Conservation (phyloP, 768 basidiomycete genomes). For the Russula olivacea region DNA sequence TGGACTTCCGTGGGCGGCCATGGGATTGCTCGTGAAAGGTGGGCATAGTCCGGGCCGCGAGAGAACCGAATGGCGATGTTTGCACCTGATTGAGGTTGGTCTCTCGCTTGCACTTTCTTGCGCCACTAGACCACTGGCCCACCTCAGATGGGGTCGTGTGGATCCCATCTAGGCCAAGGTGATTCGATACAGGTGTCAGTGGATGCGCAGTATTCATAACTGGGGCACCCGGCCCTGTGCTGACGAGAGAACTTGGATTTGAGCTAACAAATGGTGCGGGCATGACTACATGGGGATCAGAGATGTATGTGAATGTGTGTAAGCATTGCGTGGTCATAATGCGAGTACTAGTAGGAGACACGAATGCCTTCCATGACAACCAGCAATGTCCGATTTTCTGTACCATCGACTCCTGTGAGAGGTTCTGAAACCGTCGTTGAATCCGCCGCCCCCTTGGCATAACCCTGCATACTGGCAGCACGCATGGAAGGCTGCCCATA, state of each 20-base stretch:
- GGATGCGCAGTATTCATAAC: slow-evolving; percentile 1
- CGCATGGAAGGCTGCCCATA: too few relatives aligned
- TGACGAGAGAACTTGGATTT: background rate
- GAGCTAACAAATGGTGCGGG: background rate
- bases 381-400: slow-evolving; percentile 16
- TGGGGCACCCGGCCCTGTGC: background rate
- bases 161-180: slow-evolving; percentile 4
- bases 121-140: background rate
- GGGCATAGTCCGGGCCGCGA: background rate
- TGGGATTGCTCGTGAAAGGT: background rate
- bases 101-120: slow-evolving; percentile 16
- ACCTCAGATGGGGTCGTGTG: too few relatives aligned
- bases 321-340: background rate
- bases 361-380: slow-evolving; percentile 18
- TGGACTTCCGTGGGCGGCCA: slow-evolving; percentile 8
- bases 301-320: slow-evolving; percentile 1
- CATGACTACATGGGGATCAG: background rate
- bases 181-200: slow-evolving; percentile 14
- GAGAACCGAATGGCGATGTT: background rate
- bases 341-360: background rate
- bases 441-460: too few relatives aligned
- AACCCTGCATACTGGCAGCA: too few relatives aligned
- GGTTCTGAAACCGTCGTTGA: too few relatives aligned
- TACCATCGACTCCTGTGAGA: too few relatives aligned
- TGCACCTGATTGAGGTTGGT: background rate